Evolutionary conservation across 257 asterid genomes (phyloP).

Genomic region (Nicotiana tabacum): DNA sequence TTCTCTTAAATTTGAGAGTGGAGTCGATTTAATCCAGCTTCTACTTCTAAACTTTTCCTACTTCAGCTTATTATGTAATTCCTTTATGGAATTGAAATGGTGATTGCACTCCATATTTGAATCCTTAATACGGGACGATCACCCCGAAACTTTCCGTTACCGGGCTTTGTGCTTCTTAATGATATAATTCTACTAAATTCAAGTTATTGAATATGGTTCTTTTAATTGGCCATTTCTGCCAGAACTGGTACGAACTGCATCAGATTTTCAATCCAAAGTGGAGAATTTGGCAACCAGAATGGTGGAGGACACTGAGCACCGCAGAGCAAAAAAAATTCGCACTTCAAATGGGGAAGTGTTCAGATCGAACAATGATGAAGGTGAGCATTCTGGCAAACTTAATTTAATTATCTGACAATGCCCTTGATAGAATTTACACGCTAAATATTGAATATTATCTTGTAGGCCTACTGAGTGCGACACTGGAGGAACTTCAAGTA

Average conservation of each 20-base stretch:
- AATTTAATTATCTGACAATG: not conserved
- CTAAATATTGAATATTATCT: not conserved
- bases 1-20: not conserved
- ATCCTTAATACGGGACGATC: not conserved
- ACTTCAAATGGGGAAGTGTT: not conserved
- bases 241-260: slow-evolving; percentile 10
- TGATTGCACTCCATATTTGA: not conserved
- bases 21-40: not conserved
- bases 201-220: not conserved
- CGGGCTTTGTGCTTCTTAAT: not conserved
- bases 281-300: not conserved
- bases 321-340: slow-evolving; percentile 7
- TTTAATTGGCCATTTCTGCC: not conserved
- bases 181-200: not conserved
- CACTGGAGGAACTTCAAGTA: slow-evolving; percentile 10
- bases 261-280: slow-evolving; percentile 3
- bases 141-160: not conserved
- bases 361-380: not conserved
- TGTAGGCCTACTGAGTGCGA: slow-evolving; percentile 10
- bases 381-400: slow-evolving; percentile 8
- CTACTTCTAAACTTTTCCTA: not conserved
- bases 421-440: not conserved
- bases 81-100: not conserved
- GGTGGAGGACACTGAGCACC: not conserved
- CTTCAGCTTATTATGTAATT: not conserved